Evolutionary conservation across 2,329 filamentous ascomycete species (phyloP).

Genomic region (Fusarium redolens): DNA sequence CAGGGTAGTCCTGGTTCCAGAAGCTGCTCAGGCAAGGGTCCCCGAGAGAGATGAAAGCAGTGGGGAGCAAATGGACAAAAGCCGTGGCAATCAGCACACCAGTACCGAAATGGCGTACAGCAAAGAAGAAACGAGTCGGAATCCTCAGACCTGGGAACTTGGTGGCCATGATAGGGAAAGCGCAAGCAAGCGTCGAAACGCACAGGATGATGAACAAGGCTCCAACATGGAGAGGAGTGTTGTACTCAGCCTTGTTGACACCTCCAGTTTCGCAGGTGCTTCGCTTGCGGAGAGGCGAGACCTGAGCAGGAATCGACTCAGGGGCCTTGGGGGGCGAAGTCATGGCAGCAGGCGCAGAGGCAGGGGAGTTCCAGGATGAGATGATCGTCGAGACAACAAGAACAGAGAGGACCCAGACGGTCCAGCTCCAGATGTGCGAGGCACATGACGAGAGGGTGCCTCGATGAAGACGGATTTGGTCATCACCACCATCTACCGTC

Average conservation of each 20-base stretch:
- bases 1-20: slow-evolving; percentile 79
- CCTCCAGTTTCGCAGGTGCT: slow-evolving; percentile 47
- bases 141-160: slow-evolving; percentile 65
- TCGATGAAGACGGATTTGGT: slow-evolving; percentile 50
- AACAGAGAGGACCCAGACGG: slow-evolving; percentile 57
- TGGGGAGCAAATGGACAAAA: slow-evolving; percentile 80
- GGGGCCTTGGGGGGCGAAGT: slow-evolving; percentile 10
- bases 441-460: slow-evolving; percentile 46
- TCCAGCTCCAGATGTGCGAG: slow-evolving; percentile 54
- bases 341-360: neutral
- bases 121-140: slow-evolving; percentile 66
- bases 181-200: slow-evolving; percentile 61
- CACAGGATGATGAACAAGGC: slow-evolving; percentile 64
- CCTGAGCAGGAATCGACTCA: slow-evolving; percentile 18
- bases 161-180: slow-evolving; percentile 66
- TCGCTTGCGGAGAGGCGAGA: slow-evolving; percentile 41
- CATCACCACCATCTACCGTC: slow-evolving; percentile 55
- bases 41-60: slow-evolving; percentile 71
- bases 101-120: slow-evolving; percentile 77
- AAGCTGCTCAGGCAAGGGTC: slow-evolving; percentile 77
- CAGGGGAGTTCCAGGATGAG: slow-evolving; percentile 38
- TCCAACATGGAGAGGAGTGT: slow-evolving; percentile 67
- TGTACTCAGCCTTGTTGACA: slow-evolving; percentile 57
- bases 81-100: slow-evolving; percentile 81
- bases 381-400: slow-evolving; percentile 51